Evolutionary conservation across 768 basidiomycete species (phyloP), one percentile per base, ranked within the genome.

Genomic region (Podaxis mareebaensis): DNA sequence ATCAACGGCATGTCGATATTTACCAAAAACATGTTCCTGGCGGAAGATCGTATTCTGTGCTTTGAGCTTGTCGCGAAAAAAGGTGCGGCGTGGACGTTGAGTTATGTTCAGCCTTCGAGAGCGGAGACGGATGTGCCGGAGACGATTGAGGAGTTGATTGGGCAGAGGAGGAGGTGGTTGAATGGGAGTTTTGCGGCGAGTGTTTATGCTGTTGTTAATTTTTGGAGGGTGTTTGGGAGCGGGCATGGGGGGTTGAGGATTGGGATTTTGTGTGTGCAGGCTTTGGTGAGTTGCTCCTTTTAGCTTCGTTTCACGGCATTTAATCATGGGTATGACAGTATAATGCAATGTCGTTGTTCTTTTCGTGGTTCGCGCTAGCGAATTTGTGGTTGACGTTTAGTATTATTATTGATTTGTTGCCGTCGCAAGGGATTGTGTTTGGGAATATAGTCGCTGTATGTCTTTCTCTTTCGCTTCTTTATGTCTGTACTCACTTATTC

Each of bases 1-100:
- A 92, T 95, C 58, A 86, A 96, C 65, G 95, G 94, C 39, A 96
- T 96, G 95, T 89, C 90, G 73, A 95, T 96, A 68, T 96, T 96
- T 79, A 94, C 92, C 26, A 96, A 95, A 78, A 96, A 95, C 69
- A 81, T 81, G 80, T 81, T 81, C 69, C 74, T 81, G 68, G 93
- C 93, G 58, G 94, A 95, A 76, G 94, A 96, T 80, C 92, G 96
- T 80, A 97, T 97, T 66, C 83, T 97, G 20, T 97, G 95, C 75
- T 98, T 97, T 75, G 95, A 98, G 74, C 81, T 98, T 57, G 95
- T 95, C 20, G 94, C 95, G 13, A 98, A 97, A 75, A 88, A 85
- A 0, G 83, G 84, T 49, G 92, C 92, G 65, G 79, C 82, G 64
- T 98, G 96, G 96, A 92, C 90, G 1, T 77, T 98, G 70, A 90